phyloP scores from a whole-genome alignment of 2,329 filamentous ascomycete species.

The Tothia fuscella region DNA sequence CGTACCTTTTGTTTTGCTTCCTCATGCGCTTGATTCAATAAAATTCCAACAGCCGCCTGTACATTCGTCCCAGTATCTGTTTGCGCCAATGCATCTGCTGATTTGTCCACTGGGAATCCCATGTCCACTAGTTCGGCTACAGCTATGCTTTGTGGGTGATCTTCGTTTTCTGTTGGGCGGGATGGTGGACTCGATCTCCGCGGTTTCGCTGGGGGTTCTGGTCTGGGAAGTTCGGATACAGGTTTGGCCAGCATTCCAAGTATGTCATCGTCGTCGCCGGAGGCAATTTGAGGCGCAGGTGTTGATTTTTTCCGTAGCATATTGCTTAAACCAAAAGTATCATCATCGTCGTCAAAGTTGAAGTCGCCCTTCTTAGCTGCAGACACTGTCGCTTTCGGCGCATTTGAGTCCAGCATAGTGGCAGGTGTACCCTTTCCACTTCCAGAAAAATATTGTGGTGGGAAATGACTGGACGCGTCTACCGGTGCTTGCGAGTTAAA shows the following conservation, averaged over 20 bases:
- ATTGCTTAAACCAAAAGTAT: conserved; percentile 71
- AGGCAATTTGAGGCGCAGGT: conserved; percentile 13
- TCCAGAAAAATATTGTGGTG: conserved; percentile 28
- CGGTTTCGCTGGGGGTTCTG: conserved; percentile 16
- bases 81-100: conserved; percentile 65
- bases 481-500: conserved; percentile 49
- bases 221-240: conserved; percentile 37
- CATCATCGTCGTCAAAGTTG: conserved; percentile 52
- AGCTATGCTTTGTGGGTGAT: conserved; percentile 55
- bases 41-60: conserved; percentile 76
- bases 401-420: conserved; percentile 2
- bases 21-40: conserved; percentile 81
- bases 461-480: conserved; percentile 47
- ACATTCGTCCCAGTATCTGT: conserved; percentile 71
- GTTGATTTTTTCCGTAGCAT: conserved; percentile 35
- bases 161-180: conserved; percentile 12
- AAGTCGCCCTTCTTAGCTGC: background rate
- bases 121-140: conserved; percentile 88
- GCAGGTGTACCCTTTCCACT: conserved; percentile 32
- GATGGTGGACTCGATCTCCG: background rate
- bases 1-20: conserved; percentile 62
- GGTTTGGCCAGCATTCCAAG: conserved; percentile 49
- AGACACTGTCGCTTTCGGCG: background rate
- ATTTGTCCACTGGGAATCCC: conserved; percentile 78
- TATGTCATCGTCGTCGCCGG: conserved; percentile 48